Evolutionary conservation across 2,329 filamentous ascomycete genomes (phyloP).

Genomic region (Hypoxylon sp.): DNA sequence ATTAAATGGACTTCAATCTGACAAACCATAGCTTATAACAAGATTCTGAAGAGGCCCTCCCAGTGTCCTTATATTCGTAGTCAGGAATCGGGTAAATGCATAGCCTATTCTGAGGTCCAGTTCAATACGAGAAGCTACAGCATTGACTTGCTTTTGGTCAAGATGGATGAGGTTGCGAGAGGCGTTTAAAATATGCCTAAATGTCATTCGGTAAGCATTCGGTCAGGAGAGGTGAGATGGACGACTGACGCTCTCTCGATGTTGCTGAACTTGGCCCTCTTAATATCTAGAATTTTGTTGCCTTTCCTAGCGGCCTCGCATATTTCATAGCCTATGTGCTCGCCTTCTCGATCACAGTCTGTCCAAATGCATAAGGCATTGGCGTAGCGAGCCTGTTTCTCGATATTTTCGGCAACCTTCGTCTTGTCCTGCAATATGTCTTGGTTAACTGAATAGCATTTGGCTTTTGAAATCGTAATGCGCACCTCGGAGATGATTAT

Average conservation of each 20-base stretch:
- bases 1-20: constrained; percentile 27
- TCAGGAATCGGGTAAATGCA: constrained; percentile 91
- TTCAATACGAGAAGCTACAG: constrained; percentile 90
- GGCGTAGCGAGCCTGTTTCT: constrained; percentile 79
- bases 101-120: constrained; percentile 93
- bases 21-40: constrained; percentile 84
- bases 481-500: constrained; percentile 76
- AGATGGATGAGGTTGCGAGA: constrained; percentile 82
- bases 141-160: constrained; percentile 88
- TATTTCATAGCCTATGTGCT: constrained; percentile 95
- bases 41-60: constrained; percentile 75
- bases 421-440: constrained; percentile 76
- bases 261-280: constrained; percentile 93
- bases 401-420: constrained; percentile 87
- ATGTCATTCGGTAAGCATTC: constrained; percentile 15
- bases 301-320: constrained; percentile 81
- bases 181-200: constrained; percentile 86
- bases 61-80: constrained; percentile 80
- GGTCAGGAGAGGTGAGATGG: not conserved
- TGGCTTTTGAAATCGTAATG: constrained; percentile 3
- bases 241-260: constrained; percentile 84
- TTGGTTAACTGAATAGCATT: constrained; percentile 36
- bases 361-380: constrained; percentile 95
- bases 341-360: constrained; percentile 97
- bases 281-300: constrained; percentile 82